Evolutionary conservation across 441 rosid genomes (phyloP).

Genomic region (Gossypium gossypioides): DNA sequence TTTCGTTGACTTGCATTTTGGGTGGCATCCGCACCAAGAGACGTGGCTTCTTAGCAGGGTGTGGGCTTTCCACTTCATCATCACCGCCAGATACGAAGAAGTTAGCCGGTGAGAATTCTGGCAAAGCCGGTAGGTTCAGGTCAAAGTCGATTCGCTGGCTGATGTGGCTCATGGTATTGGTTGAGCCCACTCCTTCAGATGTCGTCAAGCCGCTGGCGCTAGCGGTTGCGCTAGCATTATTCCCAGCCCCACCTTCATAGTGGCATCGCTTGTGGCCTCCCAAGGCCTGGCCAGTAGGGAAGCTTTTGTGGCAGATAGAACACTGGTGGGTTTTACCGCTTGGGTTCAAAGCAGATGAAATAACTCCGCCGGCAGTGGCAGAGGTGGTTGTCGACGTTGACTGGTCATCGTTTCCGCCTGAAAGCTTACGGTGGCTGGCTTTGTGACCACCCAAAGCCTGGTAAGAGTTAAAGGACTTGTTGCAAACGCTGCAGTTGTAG

Average conservation of each 20-base stretch:
- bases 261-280: slow-evolving; percentile 85
- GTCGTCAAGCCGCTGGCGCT: slow-evolving; percentile 37
- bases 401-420: slow-evolving; percentile 35
- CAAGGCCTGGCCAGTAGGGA: slow-evolving; percentile 70
- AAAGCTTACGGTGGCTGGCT: slow-evolving; percentile 64
- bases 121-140: slow-evolving; percentile 56
- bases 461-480: slow-evolving; percentile 63
- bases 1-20: slow-evolving; percentile 20
- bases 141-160: slow-evolving; percentile 35
- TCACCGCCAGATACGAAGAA: slow-evolving; percentile 46
- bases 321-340: slow-evolving; percentile 60
- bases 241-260: slow-evolving; percentile 55
- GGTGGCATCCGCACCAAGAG: slow-evolving; percentile 20
- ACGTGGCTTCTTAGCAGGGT: slow-evolving; percentile 54
- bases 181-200: slow-evolving; percentile 56
- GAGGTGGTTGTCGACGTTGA: slow-evolving; percentile 25
- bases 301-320: slow-evolving; percentile 58
- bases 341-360: slow-evolving; percentile 10
- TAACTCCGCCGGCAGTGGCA: slow-evolving; percentile 10
- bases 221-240: slow-evolving; percentile 25
- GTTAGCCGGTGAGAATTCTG: slow-evolving; percentile 31
- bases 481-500: slow-evolving; percentile 64
- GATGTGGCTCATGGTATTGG: slow-evolving; percentile 22
- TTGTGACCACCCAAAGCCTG: slow-evolving; percentile 93
- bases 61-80: slow-evolving; percentile 78